Evolutionary conservation across 2,329 filamentous ascomycete genomes (phyloP).

Genomic region (Geosmithia flava): DNA sequence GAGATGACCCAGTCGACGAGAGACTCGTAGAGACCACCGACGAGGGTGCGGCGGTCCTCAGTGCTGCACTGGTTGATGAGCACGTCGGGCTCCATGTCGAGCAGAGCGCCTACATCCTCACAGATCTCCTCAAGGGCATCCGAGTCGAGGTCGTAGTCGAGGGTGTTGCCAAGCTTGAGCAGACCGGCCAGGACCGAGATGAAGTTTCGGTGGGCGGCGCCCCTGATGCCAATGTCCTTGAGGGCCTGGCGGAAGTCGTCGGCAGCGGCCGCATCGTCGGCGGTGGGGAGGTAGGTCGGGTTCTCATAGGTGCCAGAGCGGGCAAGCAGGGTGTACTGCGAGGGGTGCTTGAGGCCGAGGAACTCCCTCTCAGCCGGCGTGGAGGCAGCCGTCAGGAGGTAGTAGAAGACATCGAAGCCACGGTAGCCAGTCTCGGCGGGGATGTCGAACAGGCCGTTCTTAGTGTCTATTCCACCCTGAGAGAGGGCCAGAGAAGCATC

Average conservation of each 20-base stretch:
- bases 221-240: conserved; percentile 90
- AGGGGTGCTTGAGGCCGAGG: conserved; percentile 64
- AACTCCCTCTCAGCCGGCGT: conserved; percentile 83
- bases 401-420: conserved; percentile 97
- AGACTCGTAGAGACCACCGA: conserved; percentile 83
- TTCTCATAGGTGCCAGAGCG: conserved; percentile 77
- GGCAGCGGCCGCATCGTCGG: conserved; percentile 82
- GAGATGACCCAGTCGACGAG: conserved; percentile 88
- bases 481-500: conserved; percentile 68
- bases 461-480: conserved; percentile 77
- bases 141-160: conserved; percentile 73
- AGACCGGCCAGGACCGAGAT: conserved; percentile 78
- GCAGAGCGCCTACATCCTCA: conserved; percentile 76
- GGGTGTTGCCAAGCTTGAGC: conserved; percentile 81
- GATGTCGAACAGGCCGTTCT: conserved; percentile 67
- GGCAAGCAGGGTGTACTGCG: conserved; percentile 66
- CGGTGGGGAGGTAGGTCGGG: conserved; percentile 80
- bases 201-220: conserved; percentile 66
- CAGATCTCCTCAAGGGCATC: conserved; percentile 78
- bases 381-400: conserved; percentile 83
- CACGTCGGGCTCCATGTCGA: conserved; percentile 78
- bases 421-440: conserved; percentile 71
- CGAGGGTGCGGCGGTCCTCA: conserved; percentile 69
- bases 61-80: conserved; percentile 70
- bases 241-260: conserved; percentile 84